Evolutionary conservation across 352 stramenopile species (phyloP), one percentile per base, ranked within the genome.

Genomic region (Phytopythium vexans): DNA sequence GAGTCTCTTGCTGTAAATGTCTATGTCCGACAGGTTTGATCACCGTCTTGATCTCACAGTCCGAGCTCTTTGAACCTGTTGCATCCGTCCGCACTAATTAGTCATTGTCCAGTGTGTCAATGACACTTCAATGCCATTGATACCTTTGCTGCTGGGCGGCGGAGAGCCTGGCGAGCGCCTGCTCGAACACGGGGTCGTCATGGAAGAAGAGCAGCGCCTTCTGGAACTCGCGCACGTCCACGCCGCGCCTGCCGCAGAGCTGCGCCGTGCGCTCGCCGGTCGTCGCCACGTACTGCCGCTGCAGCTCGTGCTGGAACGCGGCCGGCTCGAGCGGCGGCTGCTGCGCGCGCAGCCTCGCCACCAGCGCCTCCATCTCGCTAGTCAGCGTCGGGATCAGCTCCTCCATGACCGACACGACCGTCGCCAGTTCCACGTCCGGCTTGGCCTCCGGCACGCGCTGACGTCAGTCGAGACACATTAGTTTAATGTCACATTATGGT

Each of bases 191-290:
- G 1, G 68, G 59, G 53, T 93, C 69, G 56, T 93, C 80, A 62
- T 93, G 77, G 66, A 86, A 93, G 50, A 77, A 90, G 54, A 91
- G 68, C 35, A 93, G 77, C 46, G 83, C 83, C 43, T 68, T 62
- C 47, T 92, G 83, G 48, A 93, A 91, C 41, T 75, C 68, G 46
- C 66, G 64, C 58, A 92, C n/a, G 39, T 91, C 72, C 14, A 93
- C 49, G 12, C 12, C 14, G 14, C 39, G 39, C 12, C 2, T 68
- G 8, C 37, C 49, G 49, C 78, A 89, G 35, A 90, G 64, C 49
- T 72, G 47, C 39, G 80, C 70, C 3, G 78, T 91, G 41, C 76
- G 66, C 42, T 74, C 73, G 15, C 75, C 72, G 16, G 83, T 90
- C 15, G 73, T 73, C 49, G 80, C 74, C 34, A 91, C 54, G 60